Evolutionary conservation across 1,139 yeast species (phyloP).

Genomic region (Blastobotrys arbuscula): DNA sequence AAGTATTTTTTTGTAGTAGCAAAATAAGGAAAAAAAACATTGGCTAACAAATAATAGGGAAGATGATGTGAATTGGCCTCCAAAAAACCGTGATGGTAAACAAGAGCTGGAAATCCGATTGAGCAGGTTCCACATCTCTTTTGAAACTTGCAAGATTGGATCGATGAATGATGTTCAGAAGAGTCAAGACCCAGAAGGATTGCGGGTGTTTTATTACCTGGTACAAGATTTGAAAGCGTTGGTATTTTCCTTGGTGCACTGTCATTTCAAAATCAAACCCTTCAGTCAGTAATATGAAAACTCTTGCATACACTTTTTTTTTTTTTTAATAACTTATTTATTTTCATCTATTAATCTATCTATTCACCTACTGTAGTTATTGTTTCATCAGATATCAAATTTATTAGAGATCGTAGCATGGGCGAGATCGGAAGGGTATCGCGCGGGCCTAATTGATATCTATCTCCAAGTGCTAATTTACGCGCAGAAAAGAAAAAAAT

Average conservation of each 20-base stretch:
- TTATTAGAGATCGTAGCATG: too few species aligned
- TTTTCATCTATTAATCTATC: neutral
- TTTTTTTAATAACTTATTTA: neutral
- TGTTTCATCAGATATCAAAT: too few species aligned
- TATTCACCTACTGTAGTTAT: too few species aligned
- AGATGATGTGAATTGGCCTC: slow-evolving; percentile 41
- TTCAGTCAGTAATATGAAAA: neutral
- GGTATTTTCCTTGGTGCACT: slow-evolving; percentile 39
- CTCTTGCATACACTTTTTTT: neutral
- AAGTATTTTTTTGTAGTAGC: slow-evolving; percentile 1
- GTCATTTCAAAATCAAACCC: slow-evolving; percentile 33
- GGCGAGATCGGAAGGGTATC: neutral
- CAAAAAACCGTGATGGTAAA: slow-evolving; percentile 39
- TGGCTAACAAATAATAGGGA: slow-evolving; percentile 27
- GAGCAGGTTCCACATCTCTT: slow-evolving; percentile 36
- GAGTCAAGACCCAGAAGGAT: slow-evolving; percentile 41
- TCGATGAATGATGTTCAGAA: slow-evolving; percentile 38
- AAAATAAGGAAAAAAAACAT: neutral
- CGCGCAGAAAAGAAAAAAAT: neutral
- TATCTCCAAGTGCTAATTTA: too few species aligned
- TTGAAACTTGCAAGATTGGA: slow-evolving; percentile 38
- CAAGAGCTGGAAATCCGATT: slow-evolving; percentile 42
- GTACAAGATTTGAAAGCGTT: slow-evolving; percentile 43
- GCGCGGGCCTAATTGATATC: neutral
- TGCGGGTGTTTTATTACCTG: slow-evolving; percentile 42